Conservation (phyloP, 139 green algal species). For the Zygnema circumcarinatum region DNA sequence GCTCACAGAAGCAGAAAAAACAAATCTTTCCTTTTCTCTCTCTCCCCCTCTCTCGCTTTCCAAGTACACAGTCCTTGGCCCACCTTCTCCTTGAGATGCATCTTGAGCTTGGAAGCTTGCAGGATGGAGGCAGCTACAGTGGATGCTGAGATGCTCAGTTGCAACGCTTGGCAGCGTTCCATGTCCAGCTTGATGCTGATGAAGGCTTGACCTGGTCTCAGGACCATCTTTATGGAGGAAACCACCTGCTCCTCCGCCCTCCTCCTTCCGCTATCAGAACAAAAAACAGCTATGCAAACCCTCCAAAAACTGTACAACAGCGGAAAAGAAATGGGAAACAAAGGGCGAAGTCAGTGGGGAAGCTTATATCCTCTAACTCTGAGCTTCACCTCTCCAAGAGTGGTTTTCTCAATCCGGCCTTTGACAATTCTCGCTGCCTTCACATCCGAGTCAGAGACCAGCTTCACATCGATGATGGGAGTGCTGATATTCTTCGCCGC, state of each 20-base stretch:
- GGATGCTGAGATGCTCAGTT: constrained; percentile 77
- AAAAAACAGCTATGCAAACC: constrained; percentile 7
- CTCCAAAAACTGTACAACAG: too few species aligned
- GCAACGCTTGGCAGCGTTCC: constrained; percentile 68
- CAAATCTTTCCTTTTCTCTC: too few species aligned
- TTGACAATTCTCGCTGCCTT: constrained; percentile 89
- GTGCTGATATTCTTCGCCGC: constrained; percentile 92
- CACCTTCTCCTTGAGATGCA: constrained; percentile 83
- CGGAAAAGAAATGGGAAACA: constrained; percentile 9
- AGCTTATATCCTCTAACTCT: too few species aligned
- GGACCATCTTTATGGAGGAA: constrained; percentile 66
- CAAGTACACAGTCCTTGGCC: background rate
- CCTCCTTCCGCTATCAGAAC: background rate
- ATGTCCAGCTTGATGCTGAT: constrained; percentile 76
- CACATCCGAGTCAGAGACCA: constrained; percentile 74
- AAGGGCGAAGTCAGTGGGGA: background rate
- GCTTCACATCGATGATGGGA: constrained; percentile 89
- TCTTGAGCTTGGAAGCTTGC: constrained; percentile 30
- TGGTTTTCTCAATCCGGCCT: constrained; percentile 87
- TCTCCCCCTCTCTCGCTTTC: too few species aligned
- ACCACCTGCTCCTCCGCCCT: constrained; percentile 54
- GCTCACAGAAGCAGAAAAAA: too few species aligned
- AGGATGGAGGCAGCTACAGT: constrained; percentile 70
- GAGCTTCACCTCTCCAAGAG: constrained; percentile 80
- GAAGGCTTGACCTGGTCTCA: constrained; percentile 60